Evolutionary conservation across 2,329 filamentous ascomycete genomes (phyloP).

Genomic region (Hymenoscyphus linearis): DNA sequence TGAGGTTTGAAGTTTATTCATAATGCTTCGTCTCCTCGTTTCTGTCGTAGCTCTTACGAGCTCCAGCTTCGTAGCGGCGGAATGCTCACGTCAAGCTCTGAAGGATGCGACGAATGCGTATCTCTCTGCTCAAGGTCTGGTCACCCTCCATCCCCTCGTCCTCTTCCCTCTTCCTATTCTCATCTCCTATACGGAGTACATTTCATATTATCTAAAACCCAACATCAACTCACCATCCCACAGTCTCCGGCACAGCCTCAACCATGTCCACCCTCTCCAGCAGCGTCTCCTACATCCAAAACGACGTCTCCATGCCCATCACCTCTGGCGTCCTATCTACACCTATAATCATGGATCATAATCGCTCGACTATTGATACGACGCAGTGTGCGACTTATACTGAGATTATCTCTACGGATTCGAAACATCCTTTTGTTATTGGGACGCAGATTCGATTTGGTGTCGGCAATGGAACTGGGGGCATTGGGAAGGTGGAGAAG

Average conservation of each 20-base stretch:
- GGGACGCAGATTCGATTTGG: constrained; percentile 15
- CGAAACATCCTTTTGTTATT: constrained; percentile 14
- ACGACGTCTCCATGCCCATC: constrained; percentile 4
- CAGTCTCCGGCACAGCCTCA: background rate
- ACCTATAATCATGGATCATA: constrained; percentile 13
- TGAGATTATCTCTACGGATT: constrained; percentile 9
- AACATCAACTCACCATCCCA: no score
- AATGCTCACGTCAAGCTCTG: constrained; percentile 11
- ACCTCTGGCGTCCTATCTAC: constrained; percentile 4
- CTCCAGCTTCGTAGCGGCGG: constrained; percentile 3
- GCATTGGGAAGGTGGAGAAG: constrained; percentile 2
- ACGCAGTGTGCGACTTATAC: constrained; percentile 14
- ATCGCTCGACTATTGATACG: constrained; percentile 12
- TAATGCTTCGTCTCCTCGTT: background rate
- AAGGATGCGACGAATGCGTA: background rate
- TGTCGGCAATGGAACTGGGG: background rate
- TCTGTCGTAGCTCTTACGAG: background rate
- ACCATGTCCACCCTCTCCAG: background rate
- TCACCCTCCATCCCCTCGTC: background rate
- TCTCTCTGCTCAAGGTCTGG: background rate
- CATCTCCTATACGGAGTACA: background rate
- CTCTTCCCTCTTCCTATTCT: background rate
- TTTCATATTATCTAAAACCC: constrained; percentile 10
- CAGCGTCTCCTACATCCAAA: constrained; percentile 11
- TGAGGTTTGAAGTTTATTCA: background rate